Base-by-base conservation (phyloP, 768 basidiomycete species). In the Macrolepiota dolichaula region DNA sequence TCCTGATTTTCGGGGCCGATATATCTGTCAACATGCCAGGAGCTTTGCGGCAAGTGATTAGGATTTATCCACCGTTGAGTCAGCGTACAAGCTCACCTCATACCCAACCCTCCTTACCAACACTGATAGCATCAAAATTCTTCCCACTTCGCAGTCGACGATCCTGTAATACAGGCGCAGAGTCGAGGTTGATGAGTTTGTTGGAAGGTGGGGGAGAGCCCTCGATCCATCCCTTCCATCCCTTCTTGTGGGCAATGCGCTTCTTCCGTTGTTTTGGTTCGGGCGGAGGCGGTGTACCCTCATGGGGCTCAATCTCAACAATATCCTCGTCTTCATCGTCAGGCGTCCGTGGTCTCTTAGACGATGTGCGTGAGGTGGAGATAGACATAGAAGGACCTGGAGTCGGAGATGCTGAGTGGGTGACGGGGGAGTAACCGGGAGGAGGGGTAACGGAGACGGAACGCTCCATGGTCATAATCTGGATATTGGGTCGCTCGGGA, bases 171-270 rank as follows among this genome's bases (percentile, higher is more conserved):
- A 88, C 74, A 27, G 86, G 83, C 1, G 86, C 88, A 36, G 81
- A 79, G 71, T 93, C 91, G 63, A 92, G 80, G 68, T 92, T 92
- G 74, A 92, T 92, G 55, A 92, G 76, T 72, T 91, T 92, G 67
- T 86, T 82, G 15, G 89, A 90, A 22, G 91, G 88, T 55, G 85
- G 85, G 25, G 89, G 89, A 22, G 90, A 91, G 65, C 90, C 91
- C 77, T 92, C 91, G 22, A 93, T 88, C 91, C 91, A 93, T 40
- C 91, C 91, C 77, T 93, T 93, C 91, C 91, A 93, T 17, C 91
- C 91, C 72, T 93, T 93, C 74, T 81, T 86, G 37, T 82, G 86
- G 0, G 86, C 80, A 47, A 81, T 76, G 65, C 87, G 86, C 77
- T 84, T 90, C 71, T 79, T 82, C 49, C 81, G 80, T n/a, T 72